Conservation (phyloP, 306 rosid species). For the Malus sylvestris region DNA sequence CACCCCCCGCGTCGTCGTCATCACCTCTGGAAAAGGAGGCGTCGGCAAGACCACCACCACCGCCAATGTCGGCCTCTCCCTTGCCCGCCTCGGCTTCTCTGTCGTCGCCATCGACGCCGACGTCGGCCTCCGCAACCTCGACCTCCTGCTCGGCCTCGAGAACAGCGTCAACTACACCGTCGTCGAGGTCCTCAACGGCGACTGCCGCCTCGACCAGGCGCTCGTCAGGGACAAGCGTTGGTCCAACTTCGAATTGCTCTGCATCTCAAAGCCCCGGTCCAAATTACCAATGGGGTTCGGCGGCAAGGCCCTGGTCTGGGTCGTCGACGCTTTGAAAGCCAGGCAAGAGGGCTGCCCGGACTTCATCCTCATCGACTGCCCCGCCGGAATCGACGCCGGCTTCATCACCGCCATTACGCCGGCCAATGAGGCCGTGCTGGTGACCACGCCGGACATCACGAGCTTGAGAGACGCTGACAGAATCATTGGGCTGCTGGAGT, state of each 20-base stretch:
- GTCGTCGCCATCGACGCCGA: constrained; percentile 96
- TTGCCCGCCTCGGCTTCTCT: constrained; percentile 88
- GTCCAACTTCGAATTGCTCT: constrained; percentile 90
- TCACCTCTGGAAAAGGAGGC: constrained; percentile 92
- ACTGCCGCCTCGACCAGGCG: constrained; percentile 93
- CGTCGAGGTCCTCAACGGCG: constrained; percentile 90
- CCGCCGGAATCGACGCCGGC: constrained; percentile 95
- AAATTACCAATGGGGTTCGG: constrained; percentile 88
- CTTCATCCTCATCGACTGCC: constrained; percentile 84
- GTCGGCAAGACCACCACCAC: constrained; percentile 94
- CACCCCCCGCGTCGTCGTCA: constrained; percentile 85
- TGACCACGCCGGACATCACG: constrained; percentile 91
- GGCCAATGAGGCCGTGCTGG: constrained; percentile 83
- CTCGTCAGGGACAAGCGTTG: constrained; percentile 88
- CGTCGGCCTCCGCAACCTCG: constrained; percentile 95
- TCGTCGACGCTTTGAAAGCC: constrained; percentile 76
- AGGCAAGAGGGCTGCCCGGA: constrained; percentile 65
- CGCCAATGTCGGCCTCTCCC: constrained; percentile 89
- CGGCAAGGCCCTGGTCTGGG: constrained; percentile 85
- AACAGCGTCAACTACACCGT: constrained; percentile 94
- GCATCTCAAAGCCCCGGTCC: constrained; percentile 88
- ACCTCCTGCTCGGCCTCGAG: constrained; percentile 93
- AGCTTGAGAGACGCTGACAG: constrained; percentile 86
- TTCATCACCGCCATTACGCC: constrained; percentile 95
- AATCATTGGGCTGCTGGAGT: constrained; percentile 80